Percentiles rank a stretch among this genome's conserved stretches.
phyloP scores from a whole-genome alignment of 768 basidiomycete genomes.

The Mycena metata region DNA sequence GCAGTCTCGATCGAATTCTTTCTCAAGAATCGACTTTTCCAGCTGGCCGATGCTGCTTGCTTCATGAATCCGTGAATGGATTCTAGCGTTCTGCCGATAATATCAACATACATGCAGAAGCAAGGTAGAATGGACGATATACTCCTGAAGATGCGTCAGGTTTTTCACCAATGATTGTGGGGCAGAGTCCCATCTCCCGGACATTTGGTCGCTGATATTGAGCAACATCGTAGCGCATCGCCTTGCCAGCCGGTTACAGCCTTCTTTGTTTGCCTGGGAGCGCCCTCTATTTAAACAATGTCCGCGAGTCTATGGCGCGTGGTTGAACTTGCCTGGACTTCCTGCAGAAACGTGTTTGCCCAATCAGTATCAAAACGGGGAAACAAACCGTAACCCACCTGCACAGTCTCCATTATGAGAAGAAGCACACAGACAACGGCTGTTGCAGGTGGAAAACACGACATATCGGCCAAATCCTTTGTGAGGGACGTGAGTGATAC shows the following conservation, averaged over 20 bases:
- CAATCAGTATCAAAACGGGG: background rate
- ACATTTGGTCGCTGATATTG: conserved; percentile 61
- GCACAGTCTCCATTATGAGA: conserved; percentile 60
- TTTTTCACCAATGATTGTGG: conserved; percentile 56
- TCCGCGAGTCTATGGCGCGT: conserved; percentile 2
- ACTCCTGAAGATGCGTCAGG: conserved; percentile 58
- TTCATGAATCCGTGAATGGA: conserved; percentile 57
- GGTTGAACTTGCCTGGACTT: conserved; percentile 40
- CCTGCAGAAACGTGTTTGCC: conserved; percentile 21
- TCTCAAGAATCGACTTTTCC: conserved; percentile 56
- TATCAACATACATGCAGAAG: conserved; percentile 7
- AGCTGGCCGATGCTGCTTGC: conserved; percentile 53
- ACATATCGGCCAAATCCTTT: conserved; percentile 42
- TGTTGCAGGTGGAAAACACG: conserved; percentile 57
- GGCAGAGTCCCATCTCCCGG: conserved; percentile 58
- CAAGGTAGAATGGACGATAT: background rate
- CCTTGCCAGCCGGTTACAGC: conserved; percentile 55
- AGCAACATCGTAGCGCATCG: conserved; percentile 58
- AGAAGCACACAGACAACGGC: conserved; percentile 57
- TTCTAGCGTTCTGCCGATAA: conserved; percentile 51
- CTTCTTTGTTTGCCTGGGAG: conserved; percentile 53
- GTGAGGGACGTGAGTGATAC: conserved; percentile 25
- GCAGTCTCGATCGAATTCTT: conserved; percentile 57
- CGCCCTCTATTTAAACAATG: conserved; percentile 32
- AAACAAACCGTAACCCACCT: conserved; percentile 47